Evolutionary conservation across 2,329 filamentous ascomycete genomes (phyloP), one percentile per base, ranked within the genome.

Genomic region (Aspergillus sp.): DNA sequence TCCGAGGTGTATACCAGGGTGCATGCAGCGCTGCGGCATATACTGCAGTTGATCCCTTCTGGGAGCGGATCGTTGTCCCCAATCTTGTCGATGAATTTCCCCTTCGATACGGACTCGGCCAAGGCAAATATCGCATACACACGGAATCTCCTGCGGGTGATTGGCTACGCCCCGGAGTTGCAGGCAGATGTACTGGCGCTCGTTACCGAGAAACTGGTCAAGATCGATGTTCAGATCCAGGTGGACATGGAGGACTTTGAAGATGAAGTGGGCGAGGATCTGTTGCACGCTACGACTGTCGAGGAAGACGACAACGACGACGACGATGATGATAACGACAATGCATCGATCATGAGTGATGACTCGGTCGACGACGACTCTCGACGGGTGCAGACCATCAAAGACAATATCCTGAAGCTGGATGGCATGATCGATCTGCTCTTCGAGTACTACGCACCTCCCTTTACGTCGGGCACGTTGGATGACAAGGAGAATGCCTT

Each of bases 211-310:
- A 83, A 87, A 52, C 76, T 97, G 5, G 88, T 97, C 59, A 93
- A 93, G 68, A 87, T 97, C 48, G 93, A 98, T 63, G 88, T 94
- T 1, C 87, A 96, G 63, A 93, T 97, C 66, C 91, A 96, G 67
- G 80, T 90, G 43, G 90, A 97, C 59, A 73, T 97, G 59, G 89
- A 97, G 52, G 90, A 97, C 57, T 73, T 95, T 51, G 91, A 96
- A 52, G 91, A 97, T 52, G 87, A 94, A 46, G 76, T 88, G 7
- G 86, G 88, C 46, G 82, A 89, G 27, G 81, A 82, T 45, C 68
- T 75, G 50, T 73, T 80, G 34, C 76, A 81, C n/a, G 71, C 74
- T 3, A 68, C 72, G 7, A 28, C 52, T 56, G 45, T 51, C 44
- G 72, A 77, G 10, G 74, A 66, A 7, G 69, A 61, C 5, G 64